Base-by-base conservation (phyloP, 768 basidiomycete genomes). In the Lactarius vividus region DNA sequence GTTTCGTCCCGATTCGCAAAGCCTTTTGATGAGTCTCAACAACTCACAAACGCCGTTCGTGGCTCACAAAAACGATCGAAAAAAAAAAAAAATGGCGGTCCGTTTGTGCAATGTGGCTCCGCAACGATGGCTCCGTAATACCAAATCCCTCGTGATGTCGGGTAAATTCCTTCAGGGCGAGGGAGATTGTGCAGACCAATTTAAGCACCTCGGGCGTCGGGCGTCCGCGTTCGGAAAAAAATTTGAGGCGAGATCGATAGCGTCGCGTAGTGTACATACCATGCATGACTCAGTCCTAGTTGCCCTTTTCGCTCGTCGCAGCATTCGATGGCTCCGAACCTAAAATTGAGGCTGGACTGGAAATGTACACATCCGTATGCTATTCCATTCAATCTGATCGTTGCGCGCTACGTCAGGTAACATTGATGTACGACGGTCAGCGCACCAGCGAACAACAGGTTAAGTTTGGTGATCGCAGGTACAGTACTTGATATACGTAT, bases 1-100 rank as follows among this genome's bases (percentile, higher is more conserved):
- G 49, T 52, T 52, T 52, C 49, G 49, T 52, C 49, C 49, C 49
- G 49, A 52, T 52, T 52, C 26, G 49, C 26, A 52, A 16, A 52
- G 15, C 46, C 46, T 49, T 49, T 23, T 49, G 46, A 49, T 49
- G n/a, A 8, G 11, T 20, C 37, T 31, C 42, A 31, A 37, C 35
- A 37, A 40, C 59, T 56, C 58, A 33, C 28, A 28, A 35, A 26
- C 42, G 28, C 53, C 53, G 18, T 54, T 54, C 28, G 53, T 54
- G 13, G 46, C 49, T 52, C 49, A 64, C 49, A 59, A 60, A 59
- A 35, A 37, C 26, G 52, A 65, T 60, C 58, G 64, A 59, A 54
- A 59, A 59, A 54, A n/a, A 15, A 49, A 15, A 54, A n/a, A 15
- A 49, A 15, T 13, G 26, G 40, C 49, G 63, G 52, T 15, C 63